Evolutionary conservation across 257 asterid genomes (phyloP), one percentile per base, ranked within the genome.

Genomic region (Catharanthus roseus): DNA sequence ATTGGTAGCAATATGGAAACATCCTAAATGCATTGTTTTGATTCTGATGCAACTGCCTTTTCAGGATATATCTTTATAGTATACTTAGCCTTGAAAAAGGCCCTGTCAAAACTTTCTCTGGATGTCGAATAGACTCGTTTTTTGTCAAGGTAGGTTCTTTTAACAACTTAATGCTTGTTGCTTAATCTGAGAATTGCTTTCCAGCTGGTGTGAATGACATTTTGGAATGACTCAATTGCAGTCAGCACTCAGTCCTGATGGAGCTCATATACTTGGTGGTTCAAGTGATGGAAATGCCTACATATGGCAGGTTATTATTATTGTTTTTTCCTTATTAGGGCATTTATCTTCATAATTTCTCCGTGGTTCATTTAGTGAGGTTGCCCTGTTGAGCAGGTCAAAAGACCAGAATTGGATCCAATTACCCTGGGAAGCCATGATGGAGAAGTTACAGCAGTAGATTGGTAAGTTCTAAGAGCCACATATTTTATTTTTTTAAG

Each of bases 201-300:
- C 51, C 23, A 7, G 53, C 18, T 41, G 9, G 42, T 72, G 8
- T 54, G 56, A 45, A 45, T 44, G 65, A 24, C 66, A 78, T 66
- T 74, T 54, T 62, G 23, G 68, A 45, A 58, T 78, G 67, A 58
- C 77, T 65, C 44, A 31, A 72, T 76, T 83, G 76, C 90, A 95
- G 97, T 85, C 97, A 5, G 83, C 86, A 49, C 85, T 95, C 57
- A 91, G 97, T 79, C 96, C 97, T 68, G 97, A 95, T 79, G 97
- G 90, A 28, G 88, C 95, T 80, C 99, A 95, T 77, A 75, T 91
- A 56, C 96, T 95, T 70, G 86, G 97, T 67, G 99, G 99, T 65
- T 91, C 99, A 36, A 87, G 96, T 75, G 97, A 95, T 79, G 97
- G 99, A 73, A 85, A 86, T 79, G 99, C 97, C 78, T 89, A 95